These are phyloP conservation scores for Hordeum vulgare DNA, from an alignment of 176 grass and related monocot species.

Conservation along the genomic window DNA sequence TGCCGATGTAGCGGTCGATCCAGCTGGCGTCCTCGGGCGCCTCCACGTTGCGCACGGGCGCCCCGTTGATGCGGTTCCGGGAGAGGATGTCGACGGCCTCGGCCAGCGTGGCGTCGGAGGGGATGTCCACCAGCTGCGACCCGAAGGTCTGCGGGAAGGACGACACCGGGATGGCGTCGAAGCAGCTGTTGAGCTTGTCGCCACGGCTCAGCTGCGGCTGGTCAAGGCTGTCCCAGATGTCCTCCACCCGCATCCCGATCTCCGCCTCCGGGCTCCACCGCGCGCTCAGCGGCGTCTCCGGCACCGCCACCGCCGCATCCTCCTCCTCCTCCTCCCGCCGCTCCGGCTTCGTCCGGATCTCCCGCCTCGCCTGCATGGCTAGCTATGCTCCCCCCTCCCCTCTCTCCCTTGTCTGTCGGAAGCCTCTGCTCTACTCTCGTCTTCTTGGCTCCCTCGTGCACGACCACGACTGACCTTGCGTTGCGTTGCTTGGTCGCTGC, in stretches of 20 bases:
- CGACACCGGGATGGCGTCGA: slow-evolving; percentile 66
- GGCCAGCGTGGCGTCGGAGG: slow-evolving; percentile 76
- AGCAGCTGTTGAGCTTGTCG: slow-evolving; percentile 94
- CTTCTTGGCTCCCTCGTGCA: neutral
- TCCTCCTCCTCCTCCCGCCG: neutral
- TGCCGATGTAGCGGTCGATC: slow-evolving; percentile 96
- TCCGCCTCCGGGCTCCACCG: slow-evolving; percentile 87
- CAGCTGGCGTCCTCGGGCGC: slow-evolving; percentile 89
- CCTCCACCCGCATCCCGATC: slow-evolving; percentile 74
- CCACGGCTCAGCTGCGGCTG: slow-evolving; percentile 63
- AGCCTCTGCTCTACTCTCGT: neutral
- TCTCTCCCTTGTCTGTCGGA: no score
- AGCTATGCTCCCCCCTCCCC: no score
- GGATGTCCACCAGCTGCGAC: slow-evolving; percentile 60
- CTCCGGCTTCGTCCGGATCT: slow-evolving; percentile 30
- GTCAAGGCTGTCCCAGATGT: slow-evolving; percentile 79
- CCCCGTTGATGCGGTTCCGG: slow-evolving; percentile 71
- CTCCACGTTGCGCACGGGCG: slow-evolving; percentile 74
- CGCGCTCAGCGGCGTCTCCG: slow-evolving; percentile 55
- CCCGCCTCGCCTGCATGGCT: slow-evolving; percentile 34
- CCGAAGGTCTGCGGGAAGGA: slow-evolving; percentile 68
- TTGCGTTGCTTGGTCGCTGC: neutral
- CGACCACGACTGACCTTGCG: neutral
- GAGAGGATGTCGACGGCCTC: slow-evolving; percentile 85
- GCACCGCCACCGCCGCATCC: neutral